These are phyloP conservation scores for Pseudognaphalium luteoalbum DNA, from an alignment of 129 eudicot species.

Conservation along the genomic window DNA sequence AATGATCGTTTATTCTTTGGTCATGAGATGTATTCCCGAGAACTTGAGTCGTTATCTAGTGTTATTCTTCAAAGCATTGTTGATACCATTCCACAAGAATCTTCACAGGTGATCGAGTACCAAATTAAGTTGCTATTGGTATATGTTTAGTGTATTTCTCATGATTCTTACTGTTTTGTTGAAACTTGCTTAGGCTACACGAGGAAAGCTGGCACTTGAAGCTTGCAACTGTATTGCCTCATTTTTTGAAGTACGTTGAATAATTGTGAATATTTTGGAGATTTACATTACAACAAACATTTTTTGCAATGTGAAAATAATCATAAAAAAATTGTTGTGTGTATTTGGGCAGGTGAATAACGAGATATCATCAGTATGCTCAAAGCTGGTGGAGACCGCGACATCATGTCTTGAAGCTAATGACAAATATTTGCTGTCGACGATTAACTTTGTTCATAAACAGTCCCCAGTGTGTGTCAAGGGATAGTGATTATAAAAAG, in stretches of 20 bases:
- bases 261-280: neutral
- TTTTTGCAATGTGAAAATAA: neutral
- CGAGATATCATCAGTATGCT: conserved; percentile 43
- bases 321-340: neutral
- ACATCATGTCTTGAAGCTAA: conserved; percentile 46
- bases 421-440: conserved; percentile 55
- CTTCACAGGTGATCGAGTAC: conserved; percentile 48
- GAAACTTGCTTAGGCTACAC: conserved; percentile 46
- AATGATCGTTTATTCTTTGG: conserved; percentile 53
- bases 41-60: conserved; percentile 48
- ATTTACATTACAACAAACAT: neutral
- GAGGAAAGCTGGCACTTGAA: conserved; percentile 84
- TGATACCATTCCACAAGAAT: conserved; percentile 50
- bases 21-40: conserved; percentile 41
- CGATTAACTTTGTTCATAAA: conserved; percentile 43
- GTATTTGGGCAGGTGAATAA: conserved; percentile 32
- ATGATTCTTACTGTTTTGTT: conserved; percentile 16
- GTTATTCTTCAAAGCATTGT: conserved; percentile 43
- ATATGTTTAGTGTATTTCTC: neutral
- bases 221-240: conserved; percentile 71
- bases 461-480: conserved; percentile 27
- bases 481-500: conserved; percentile 13
- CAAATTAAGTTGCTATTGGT: neutral
- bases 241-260: conserved; percentile 45
- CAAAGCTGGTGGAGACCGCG: conserved; percentile 67